Percentiles rank a stretch among this genome's conserved stretches.
phyloP scores from a whole-genome alignment of 2,329 filamentous ascomycete species.

The Monosporascus sp. region DNA sequence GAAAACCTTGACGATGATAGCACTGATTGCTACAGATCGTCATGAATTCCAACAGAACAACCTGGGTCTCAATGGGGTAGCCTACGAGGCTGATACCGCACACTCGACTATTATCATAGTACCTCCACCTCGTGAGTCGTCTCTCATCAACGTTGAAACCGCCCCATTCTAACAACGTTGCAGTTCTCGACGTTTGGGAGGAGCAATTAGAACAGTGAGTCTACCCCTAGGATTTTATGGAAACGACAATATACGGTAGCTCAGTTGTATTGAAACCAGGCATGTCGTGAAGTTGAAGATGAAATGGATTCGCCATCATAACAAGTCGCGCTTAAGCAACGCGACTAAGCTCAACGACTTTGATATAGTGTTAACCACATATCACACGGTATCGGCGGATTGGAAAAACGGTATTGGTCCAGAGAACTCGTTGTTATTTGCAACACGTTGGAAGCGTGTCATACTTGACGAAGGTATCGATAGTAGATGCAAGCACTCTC shows the following conservation, averaged over 20 bases:
- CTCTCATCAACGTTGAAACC: neutral
- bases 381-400: conserved; percentile 34
- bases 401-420: conserved; percentile 17
- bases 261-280: neutral
- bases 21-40: conserved; percentile 18
- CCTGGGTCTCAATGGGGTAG: neutral
- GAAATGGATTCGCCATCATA: conserved; percentile 20
- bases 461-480: conserved; percentile 34
- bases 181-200: conserved; percentile 16
- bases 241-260: no score
- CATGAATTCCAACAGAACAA: neutral
- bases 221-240: no score
- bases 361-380: conserved; percentile 35
- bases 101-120: conserved; percentile 15
- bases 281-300: neutral
- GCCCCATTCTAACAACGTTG: neutral
- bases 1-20: conserved; percentile 21
- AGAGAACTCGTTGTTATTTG: conserved; percentile 24
- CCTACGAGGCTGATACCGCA: neutral
- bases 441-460: conserved; percentile 32
- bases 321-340: conserved; percentile 16
- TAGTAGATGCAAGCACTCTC: neutral
- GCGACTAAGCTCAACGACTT: conserved; percentile 7
- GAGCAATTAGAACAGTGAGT: conserved; percentile 11
- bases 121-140: conserved; percentile 7